phyloP scores from a whole-genome alignment of 2,329 filamentous ascomycete genomes.

The Cercospora sojina region DNA sequence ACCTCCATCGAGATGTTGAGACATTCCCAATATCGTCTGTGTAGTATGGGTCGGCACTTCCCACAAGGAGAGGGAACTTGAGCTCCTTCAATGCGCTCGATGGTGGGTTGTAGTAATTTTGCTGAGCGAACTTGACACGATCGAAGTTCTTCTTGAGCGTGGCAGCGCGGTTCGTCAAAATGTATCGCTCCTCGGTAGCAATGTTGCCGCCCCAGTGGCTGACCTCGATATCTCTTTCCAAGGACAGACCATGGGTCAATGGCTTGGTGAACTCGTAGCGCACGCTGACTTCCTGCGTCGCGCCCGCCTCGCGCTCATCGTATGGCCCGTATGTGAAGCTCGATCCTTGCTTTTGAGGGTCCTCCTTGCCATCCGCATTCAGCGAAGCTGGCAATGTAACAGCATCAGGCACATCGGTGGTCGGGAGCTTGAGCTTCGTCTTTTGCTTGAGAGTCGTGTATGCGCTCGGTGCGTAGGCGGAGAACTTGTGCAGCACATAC shows the following conservation, averaged over 20 bases:
- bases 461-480: slow-evolving; percentile 76
- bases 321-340: slow-evolving; percentile 92
- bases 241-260: slow-evolving; percentile 70
- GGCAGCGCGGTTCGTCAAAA: slow-evolving; percentile 81
- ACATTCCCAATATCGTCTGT: slow-evolving; percentile 96
- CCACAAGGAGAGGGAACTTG: slow-evolving; percentile 73
- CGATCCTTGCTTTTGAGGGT: slow-evolving; percentile 78
- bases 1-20: slow-evolving; percentile 85
- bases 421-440: slow-evolving; percentile 90
- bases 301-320: slow-evolving; percentile 75
- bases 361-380: slow-evolving; percentile 60
- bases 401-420: slow-evolving; percentile 76
- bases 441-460: slow-evolving; percentile 91
- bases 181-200: slow-evolving; percentile 91
- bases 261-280: slow-evolving; percentile 97
- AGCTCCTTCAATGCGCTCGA: slow-evolving; percentile 79
- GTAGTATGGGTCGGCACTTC: slow-evolving; percentile 87
- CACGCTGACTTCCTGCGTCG: slow-evolving; percentile 68
- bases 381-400: slow-evolving; percentile 57
- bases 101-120: slow-evolving; percentile 63
- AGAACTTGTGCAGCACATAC: slow-evolving; percentile 82
- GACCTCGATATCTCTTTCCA: slow-evolving; percentile 91
- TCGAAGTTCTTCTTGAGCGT: slow-evolving; percentile 58
- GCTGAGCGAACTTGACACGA: slow-evolving; percentile 50
- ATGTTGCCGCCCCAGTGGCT: slow-evolving; percentile 98